Conservation (phyloP, 2,329 filamentous ascomycete species). For the Penicillium aurantiogriseum region DNA sequence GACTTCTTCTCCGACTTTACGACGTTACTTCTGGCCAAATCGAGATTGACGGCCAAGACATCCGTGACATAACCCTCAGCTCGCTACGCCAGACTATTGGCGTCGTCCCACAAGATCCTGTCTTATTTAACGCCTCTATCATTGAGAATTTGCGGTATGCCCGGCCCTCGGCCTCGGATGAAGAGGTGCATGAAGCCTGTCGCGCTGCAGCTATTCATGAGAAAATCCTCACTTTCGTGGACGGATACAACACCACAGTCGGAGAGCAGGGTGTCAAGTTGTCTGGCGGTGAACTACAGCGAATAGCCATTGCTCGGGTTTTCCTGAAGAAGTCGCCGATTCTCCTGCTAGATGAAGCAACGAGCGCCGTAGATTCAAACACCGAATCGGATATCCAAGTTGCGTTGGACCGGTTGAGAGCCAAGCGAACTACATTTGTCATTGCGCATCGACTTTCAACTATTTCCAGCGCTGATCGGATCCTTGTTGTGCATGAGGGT, state of each 20-base stretch:
- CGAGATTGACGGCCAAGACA: conserved; percentile 54
- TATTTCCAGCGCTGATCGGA: conserved; percentile 29
- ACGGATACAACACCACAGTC: conserved; percentile 37
- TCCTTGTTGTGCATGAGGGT: conserved; percentile 40
- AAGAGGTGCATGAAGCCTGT: conserved; percentile 36
- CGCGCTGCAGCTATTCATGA: conserved; percentile 37
- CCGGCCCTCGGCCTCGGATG: conserved; percentile 32
- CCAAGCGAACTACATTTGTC: conserved; percentile 32
- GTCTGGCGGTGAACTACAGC: conserved; percentile 45
- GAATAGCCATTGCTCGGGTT: conserved; percentile 45
- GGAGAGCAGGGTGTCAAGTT: conserved; percentile 37
- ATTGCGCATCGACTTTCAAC: conserved; percentile 43
- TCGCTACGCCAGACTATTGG: conserved; percentile 59
- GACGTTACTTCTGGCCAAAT: conserved; percentile 51
- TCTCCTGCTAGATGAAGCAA: conserved; percentile 47
- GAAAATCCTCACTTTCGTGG: conserved; percentile 39
- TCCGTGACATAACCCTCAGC: conserved; percentile 57
- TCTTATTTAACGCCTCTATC: conserved; percentile 63
- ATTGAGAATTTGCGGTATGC: conserved; percentile 65
- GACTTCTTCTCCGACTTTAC: conserved; percentile 55
- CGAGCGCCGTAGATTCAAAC: conserved; percentile 41
- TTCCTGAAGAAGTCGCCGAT: conserved; percentile 42
- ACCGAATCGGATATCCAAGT: conserved; percentile 30
- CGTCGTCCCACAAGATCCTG: conserved; percentile 63
- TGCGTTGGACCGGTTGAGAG: conserved; percentile 18